Base-by-base conservation (phyloP, 441 rosid species). In the Dalechampia spathulata region DNA sequence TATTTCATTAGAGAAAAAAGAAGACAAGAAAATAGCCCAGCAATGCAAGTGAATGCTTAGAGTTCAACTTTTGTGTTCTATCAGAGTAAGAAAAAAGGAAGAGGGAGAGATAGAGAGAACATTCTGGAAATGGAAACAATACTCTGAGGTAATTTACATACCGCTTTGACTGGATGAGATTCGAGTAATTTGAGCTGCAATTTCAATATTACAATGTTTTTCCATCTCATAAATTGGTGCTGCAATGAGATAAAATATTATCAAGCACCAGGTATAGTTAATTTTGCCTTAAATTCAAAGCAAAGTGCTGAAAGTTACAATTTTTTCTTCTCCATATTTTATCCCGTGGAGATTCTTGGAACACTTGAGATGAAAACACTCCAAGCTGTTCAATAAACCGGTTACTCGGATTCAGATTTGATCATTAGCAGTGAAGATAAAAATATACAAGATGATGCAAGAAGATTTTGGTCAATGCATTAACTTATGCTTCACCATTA, bases 161-260 rank as follows among this genome's bases (percentile, higher is more conserved):
- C 99, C 95, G 62, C 68, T 78, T 74, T 75, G 90, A 45, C 51
- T 39, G 43, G 83, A 71, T 17, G 82, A 58, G 48, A 70, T 19
- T 12, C 74, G 93, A 2, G 95, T 77, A 60, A 93, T 73, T 70
- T 89, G 95, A 20, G 97, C 96, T 36, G 95, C 89, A 61, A 93
- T 83, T 82, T 93, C 96, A 50, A 89, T 87, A 70, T 85, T 89
- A 65, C 97, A 93, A 71, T 83, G 93, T 81, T 93, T 89, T 80
- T 93, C 97, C 85, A 87, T 83, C 77, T 89, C 91, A 75, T 85
- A 78, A 54, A 81, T 73, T 63, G 90, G 95, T 59, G 97, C 99
- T 93, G 89, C 70, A 75, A 56, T 36, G 64, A 57, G 60, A 69
- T 22, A 58, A 64, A 38, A 47, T 43, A 44, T 49, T 51, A 53